phyloP scores from a whole-genome alignment of 2,329 filamentous ascomycete genomes.

The Xylaria sp. region DNA sequence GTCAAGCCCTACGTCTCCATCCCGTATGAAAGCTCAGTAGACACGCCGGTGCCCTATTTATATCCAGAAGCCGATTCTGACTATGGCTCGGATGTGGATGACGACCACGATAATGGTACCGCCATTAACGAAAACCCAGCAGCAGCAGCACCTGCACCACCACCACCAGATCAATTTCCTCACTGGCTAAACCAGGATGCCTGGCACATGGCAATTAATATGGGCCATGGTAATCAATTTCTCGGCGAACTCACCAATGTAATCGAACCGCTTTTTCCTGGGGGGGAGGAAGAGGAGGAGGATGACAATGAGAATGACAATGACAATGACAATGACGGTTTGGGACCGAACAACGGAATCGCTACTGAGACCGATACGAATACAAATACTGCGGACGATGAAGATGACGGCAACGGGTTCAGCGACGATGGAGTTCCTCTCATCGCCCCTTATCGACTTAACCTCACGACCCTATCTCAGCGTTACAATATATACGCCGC shows the following conservation, averaged over 20 bases:
- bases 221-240: no score
- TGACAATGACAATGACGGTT: no score
- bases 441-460: conserved; percentile 60
- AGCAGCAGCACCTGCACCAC: no score
- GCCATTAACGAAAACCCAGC: not conserved
- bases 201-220: no score
- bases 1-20: conserved; percentile 34
- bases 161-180: no score
- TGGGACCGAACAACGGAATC: not conserved
- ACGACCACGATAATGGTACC: not conserved
- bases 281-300: no score
- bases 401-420: not conserved
- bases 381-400: not conserved
- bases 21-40: conserved; percentile 35
- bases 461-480: conserved; percentile 69
- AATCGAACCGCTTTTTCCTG: not conserved
- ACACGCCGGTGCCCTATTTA: conserved; percentile 1
- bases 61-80: not conserved
- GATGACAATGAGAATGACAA: no score
- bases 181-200: no score
- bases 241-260: no score
- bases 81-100: not conserved
- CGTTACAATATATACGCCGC: conserved; percentile 71
- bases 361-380: not conserved
- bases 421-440: conserved; percentile 32